A percentile compares a stretch with the other conserved stretches of the same genome.
phyloP scores from a whole-genome alignment of 1,139 yeast genomes.

The Pichia sp. region DNA sequence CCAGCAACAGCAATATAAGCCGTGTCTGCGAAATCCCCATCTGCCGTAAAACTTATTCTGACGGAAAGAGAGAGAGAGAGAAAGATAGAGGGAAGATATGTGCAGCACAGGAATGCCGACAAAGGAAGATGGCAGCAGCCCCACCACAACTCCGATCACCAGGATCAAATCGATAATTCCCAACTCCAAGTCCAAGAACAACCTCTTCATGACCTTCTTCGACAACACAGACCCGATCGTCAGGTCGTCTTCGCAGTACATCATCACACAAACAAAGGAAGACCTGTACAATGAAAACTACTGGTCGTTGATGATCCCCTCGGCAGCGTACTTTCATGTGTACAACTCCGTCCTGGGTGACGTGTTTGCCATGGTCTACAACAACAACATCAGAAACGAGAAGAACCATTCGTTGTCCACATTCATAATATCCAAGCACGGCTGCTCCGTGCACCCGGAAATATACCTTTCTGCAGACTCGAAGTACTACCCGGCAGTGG shows the following conservation, averaged over 20 bases:
- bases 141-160: constrained; percentile 2
- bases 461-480: constrained; percentile 60
- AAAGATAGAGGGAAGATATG: no score
- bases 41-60: not conserved
- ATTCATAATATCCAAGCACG: constrained; percentile 63
- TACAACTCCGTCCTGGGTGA: constrained; percentile 52
- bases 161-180: constrained; percentile 12
- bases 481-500: constrained; percentile 74
- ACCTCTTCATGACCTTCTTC: constrained; percentile 8
- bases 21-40: not conserved
- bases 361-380: constrained; percentile 50
- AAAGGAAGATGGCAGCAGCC: not conserved
- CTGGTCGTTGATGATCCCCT: constrained; percentile 43
- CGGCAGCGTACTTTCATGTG: constrained; percentile 55
- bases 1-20: no score
- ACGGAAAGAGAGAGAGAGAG: no score
- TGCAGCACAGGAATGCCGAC: not conserved
- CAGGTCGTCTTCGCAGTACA: constrained; percentile 11
- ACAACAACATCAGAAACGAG: constrained; percentile 33
- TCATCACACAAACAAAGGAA: constrained; percentile 10
- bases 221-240: constrained; percentile 2
- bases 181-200: constrained; percentile 14
- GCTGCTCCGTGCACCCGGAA: constrained; percentile 57
- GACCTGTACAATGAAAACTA: constrained; percentile 27
- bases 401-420: constrained; percentile 49